phyloP scores from a whole-genome alignment of 192 early-diverging fungal genomes.

The Coemansia pectinata region DNA sequence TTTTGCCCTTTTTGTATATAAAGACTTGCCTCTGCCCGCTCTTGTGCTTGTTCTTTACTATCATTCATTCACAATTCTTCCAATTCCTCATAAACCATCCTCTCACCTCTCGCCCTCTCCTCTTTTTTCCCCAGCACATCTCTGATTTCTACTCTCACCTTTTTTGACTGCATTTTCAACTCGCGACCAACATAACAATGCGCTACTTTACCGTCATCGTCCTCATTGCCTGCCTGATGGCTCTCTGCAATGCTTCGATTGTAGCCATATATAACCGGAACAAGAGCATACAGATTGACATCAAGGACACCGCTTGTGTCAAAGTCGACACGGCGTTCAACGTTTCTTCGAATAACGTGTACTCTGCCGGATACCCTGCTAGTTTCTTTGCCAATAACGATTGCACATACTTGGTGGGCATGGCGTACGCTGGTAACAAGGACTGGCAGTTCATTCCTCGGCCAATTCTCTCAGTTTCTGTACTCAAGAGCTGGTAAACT shows the following conservation, averaged over 20 bases:
- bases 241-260: background rate
- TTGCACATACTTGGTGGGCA: background rate
- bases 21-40: background rate
- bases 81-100: background rate
- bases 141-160: background rate
- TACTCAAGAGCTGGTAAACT: background rate
- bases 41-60: background rate
- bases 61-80: background rate
- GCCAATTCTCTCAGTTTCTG: conserved; percentile 3
- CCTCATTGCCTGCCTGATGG: background rate
- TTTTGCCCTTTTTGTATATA: background rate
- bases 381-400: conserved; percentile 1
- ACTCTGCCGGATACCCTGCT: background rate
- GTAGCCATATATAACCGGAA: background rate
- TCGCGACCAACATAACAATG: background rate
- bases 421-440: background rate
- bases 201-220: background rate
- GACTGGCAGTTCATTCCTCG: background rate
- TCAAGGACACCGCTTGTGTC: conserved; percentile 2
- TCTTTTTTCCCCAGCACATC: background rate
- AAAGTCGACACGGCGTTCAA: background rate
- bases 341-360: conserved; percentile 1
- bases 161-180: conserved; percentile 5
- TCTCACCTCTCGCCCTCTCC: background rate
- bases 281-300: background rate